These are phyloP conservation scores for Nigrospora oryzae DNA, from an alignment of 2,329 filamentous ascomycete species.

Conservation along the genomic window DNA sequence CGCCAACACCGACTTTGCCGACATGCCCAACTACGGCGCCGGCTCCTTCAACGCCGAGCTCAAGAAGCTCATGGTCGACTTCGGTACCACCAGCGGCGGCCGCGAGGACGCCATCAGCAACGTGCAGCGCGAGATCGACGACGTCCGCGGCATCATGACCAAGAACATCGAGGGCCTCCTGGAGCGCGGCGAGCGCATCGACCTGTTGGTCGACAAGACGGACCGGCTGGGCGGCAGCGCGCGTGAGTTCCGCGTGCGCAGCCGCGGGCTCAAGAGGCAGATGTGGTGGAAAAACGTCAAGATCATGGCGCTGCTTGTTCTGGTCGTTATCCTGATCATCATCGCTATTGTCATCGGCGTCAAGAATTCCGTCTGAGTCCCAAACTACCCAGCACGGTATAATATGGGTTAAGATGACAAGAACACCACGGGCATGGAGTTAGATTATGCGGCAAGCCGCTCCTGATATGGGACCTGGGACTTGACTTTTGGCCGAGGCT, in stretches of 20 bases:
- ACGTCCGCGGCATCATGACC: constrained; percentile 87
- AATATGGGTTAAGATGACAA: too few relatives aligned
- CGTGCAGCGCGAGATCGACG: constrained; percentile 85
- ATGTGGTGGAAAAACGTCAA: constrained; percentile 99
- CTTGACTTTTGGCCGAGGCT: too few relatives aligned
- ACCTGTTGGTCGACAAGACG: constrained; percentile 93
- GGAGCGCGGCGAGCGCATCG: constrained; percentile 86
- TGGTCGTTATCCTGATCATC: constrained; percentile 58
- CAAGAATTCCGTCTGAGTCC: constrained; percentile 26
- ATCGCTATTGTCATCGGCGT: constrained; percentile 45
- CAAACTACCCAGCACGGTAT: too few relatives aligned
- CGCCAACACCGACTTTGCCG: constrained; percentile 60
- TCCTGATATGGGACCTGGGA: too few relatives aligned
- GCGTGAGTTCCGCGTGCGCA: constrained; percentile 82
- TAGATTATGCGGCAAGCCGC: too few relatives aligned
- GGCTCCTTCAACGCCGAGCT: constrained; percentile 78
- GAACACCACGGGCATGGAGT: too few relatives aligned
- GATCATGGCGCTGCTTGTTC: constrained; percentile 69
- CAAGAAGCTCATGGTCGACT: constrained; percentile 71
- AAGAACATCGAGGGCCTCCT: constrained; percentile 87
- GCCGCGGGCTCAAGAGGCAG: constrained; percentile 73
- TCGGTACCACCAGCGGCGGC: constrained; percentile 68
- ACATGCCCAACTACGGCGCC: constrained; percentile 82
- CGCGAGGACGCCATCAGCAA: constrained; percentile 75
- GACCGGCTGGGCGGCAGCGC: constrained; percentile 83